Evolutionary conservation across 2,329 filamentous ascomycete genomes (phyloP).

Genomic region (Stachybotrys chlorohalonatus): DNA sequence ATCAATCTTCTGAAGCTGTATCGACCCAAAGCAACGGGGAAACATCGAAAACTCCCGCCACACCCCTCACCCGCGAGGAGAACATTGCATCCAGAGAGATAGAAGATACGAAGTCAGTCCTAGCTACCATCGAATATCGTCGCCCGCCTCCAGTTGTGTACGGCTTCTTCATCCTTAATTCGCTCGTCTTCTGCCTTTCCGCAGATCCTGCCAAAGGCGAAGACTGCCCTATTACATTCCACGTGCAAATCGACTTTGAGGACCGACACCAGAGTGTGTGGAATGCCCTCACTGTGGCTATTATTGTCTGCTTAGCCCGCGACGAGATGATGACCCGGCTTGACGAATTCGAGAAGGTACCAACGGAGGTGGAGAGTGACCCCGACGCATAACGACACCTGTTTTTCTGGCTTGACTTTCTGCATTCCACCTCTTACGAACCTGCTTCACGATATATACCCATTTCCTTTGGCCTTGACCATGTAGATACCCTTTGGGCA

Average conservation of each 20-base stretch:
- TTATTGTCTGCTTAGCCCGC: constrained; percentile 28
- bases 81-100: not conserved
- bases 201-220: constrained; percentile 26
- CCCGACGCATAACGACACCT: constrained; percentile 22
- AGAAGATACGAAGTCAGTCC: not conserved
- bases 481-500: not conserved
- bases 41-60: not conserved
- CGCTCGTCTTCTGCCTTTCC: constrained; percentile 28
- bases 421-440: not conserved
- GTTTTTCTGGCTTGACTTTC: not conserved
- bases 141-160: constrained; percentile 30
- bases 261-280: constrained; percentile 31
- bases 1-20: not conserved
- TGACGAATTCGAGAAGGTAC: constrained; percentile 24
- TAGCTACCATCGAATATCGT: constrained; percentile 10
- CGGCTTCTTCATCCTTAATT: constrained; percentile 31
- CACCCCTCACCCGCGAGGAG: not conserved
- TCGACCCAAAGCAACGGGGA: not conserved
- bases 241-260: constrained; percentile 30
- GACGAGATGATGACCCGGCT: constrained; percentile 25
- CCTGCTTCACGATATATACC: not conserved
- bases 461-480: not conserved
- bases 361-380: constrained; percentile 23
- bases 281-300: constrained; percentile 33
- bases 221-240: constrained; percentile 29